phyloP scores from a whole-genome alignment of 139 green algal species.

The Chlorella sp. region DNA sequence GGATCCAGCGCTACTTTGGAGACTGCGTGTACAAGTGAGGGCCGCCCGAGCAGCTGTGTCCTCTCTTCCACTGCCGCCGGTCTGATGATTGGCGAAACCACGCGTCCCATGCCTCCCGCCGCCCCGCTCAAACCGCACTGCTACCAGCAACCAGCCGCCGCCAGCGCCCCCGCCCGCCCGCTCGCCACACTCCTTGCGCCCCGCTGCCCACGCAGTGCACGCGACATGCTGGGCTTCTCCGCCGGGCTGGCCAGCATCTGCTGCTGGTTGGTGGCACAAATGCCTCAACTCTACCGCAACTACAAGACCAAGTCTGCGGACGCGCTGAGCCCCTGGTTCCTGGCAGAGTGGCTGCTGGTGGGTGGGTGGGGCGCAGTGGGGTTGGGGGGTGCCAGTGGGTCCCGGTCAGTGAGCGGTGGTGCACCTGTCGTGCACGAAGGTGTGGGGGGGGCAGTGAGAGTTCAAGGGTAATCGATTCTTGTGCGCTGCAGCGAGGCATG shows the following conservation, averaged over 20 bases:
- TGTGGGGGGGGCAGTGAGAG: no score
- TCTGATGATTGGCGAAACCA: not conserved
- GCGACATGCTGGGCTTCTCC: slow-evolving; percentile 75
- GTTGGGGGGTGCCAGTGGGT: not conserved
- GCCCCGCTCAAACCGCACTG: no score
- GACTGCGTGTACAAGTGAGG: slow-evolving; percentile 52
- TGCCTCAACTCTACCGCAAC: slow-evolving; percentile 90
- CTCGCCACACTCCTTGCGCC: not conserved
- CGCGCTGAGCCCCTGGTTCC: slow-evolving; percentile 86
- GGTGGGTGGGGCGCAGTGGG: not conserved
- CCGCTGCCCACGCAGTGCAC: slow-evolving; percentile 34
- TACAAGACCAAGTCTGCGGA: slow-evolving; percentile 78
- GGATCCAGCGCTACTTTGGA: slow-evolving; percentile 33
- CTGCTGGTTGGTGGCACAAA: slow-evolving; percentile 74
- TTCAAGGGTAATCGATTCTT: no score
- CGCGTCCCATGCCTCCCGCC: not conserved
- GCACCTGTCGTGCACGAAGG: no score
- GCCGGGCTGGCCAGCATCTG: slow-evolving; percentile 59
- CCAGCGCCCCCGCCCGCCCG: not conserved
- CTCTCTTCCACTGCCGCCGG: not conserved
- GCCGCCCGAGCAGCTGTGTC: not conserved
- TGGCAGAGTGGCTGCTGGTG: slow-evolving; percentile 87
- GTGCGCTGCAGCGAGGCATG: not conserved
- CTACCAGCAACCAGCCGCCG: not conserved
- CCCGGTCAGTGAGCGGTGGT: not conserved